Evolutionary conservation across 2,329 filamentous ascomycete genomes (phyloP), one percentile per base, ranked within the genome.

Genomic region (Verruconis gallopava): DNA sequence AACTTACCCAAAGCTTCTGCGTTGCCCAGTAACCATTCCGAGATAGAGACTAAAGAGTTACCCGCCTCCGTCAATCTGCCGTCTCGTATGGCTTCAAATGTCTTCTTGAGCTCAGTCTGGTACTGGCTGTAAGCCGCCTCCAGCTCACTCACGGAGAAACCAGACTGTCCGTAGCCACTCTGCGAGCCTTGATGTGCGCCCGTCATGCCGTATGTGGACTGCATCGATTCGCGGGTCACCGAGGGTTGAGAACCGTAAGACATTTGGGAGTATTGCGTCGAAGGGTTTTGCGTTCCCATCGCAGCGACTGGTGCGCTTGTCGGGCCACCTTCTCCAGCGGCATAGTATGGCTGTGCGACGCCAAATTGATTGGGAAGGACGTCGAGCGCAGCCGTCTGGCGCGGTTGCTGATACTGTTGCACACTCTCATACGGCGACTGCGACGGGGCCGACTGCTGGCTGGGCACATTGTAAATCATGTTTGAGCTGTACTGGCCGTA

Each of bases 381-480:
- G 59, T 85, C 81, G 64, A 91, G 75, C 47, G 73, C 75, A 69
- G 81, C 76, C 64, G 80, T 74, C 57, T 85, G 82, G 67, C 81
- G 79, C 51, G 77, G 68, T 55, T 79, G 43, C 32, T 28, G 72
- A 66, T 85, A 93, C 56, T 79, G 79, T 64, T 78, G 73, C 58
- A 79, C 75, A 56, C 76, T 67, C 61, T 89, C 82, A 66, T 93
- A 93, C 51, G 69, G 62, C 46, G 63, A 80, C 69, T 66, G 75
- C 60, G 64, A 66, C 68, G 59, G 48, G 46, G 56, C 52, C 42
- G 54, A 45, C 46, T 53, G 51, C 54, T 76, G 67, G 57, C 79
- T 77, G 56, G 72, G 67, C 54, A 88, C 80, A 64, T 78, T 79
- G 68, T 93, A 93, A 72, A 91, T 79, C 66, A 89, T 77, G 48